These are phyloP conservation scores for Solanum etuberosum DNA, from an alignment of 257 asterid species.

Conservation along the genomic window DNA sequence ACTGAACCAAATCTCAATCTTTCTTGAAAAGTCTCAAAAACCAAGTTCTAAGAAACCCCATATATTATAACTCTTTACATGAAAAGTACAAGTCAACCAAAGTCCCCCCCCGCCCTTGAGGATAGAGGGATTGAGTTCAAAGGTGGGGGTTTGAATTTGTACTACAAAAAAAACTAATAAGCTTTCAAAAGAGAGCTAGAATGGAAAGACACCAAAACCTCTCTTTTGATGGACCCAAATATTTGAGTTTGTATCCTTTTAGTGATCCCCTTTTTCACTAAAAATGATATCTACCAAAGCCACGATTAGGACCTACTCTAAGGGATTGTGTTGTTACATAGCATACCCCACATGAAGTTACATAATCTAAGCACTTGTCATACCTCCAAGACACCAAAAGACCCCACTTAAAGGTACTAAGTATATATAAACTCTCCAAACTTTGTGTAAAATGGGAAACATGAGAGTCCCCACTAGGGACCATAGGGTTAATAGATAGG, in stretches of 20 bases:
- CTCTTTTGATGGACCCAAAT: background rate
- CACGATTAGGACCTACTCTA: conserved; percentile 10
- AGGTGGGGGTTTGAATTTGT: conserved; percentile 15
- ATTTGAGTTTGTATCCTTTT: conserved; percentile 6
- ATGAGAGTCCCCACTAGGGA: conserved; percentile 50
- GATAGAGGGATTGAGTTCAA: background rate
- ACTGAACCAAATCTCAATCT: background rate
- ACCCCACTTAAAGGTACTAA: conserved; percentile 12
- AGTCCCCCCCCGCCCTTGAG: background rate
- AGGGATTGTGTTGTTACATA: conserved; percentile 7
- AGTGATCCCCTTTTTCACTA: conserved; percentile 5
- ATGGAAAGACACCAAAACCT: background rate
- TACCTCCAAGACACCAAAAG: conserved; percentile 34
- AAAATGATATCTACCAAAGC: conserved; percentile 19
- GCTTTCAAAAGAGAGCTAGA: background rate
- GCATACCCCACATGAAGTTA: conserved; percentile 27
- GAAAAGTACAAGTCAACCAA: conserved; percentile 25
- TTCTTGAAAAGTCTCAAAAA: conserved; percentile 19
- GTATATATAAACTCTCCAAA: conserved; percentile 4
- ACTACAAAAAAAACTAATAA: background rate
- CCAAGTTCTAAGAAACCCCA: conserved; percentile 20
- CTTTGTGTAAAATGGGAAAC: conserved; percentile 6
- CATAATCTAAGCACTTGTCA: conserved; percentile 27
- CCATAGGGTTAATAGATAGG: conserved; percentile 8
- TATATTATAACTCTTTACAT: conserved; percentile 17